Conservation (phyloP, 164 flowering plant species). For the Liquidambar formosana region DNA sequence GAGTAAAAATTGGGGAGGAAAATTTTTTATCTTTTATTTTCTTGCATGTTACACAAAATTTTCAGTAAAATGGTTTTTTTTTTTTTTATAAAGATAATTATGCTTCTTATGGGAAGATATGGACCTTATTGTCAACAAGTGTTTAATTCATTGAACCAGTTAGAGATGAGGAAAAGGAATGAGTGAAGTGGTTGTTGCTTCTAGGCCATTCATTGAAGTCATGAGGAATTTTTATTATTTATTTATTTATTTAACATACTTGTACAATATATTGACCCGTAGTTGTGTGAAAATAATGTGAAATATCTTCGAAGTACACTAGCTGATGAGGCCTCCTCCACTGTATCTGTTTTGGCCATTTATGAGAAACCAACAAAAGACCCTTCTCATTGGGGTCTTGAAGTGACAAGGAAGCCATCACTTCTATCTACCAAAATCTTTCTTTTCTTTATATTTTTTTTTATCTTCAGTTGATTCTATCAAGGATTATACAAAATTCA, state of each 20-base stretch:
- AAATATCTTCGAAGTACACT: constrained; percentile 21
- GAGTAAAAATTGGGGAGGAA: too few species aligned
- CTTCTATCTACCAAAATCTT: background rate
- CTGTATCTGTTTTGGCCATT: constrained; percentile 36
- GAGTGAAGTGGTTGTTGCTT: background rate
- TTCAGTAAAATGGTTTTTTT: too few species aligned
- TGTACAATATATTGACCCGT: constrained; percentile 13
- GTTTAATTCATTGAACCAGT: background rate
- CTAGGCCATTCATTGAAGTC: constrained; percentile 20
- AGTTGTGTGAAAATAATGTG: background rate
- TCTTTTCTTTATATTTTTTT: background rate
- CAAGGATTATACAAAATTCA: background rate
- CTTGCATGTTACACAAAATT: too few species aligned
- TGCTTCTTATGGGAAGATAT: background rate
- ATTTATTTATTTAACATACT: background rate
- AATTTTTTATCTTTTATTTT: too few species aligned
- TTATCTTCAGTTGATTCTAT: background rate
- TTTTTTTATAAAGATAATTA: too few species aligned
- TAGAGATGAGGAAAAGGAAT: background rate
- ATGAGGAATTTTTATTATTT: background rate
- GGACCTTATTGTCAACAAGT: too few species aligned
- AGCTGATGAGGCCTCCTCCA: constrained; percentile 16
- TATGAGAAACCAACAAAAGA: constrained; percentile 37
- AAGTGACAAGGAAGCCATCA: constrained; percentile 15
- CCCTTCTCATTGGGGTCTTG: constrained; percentile 6